Percentiles rank a stretch among this genome's conserved stretches.
Conservation (phyloP, 495 filamentous ascomycete genomes). For the Talaromyces nanjingensis region DNA sequence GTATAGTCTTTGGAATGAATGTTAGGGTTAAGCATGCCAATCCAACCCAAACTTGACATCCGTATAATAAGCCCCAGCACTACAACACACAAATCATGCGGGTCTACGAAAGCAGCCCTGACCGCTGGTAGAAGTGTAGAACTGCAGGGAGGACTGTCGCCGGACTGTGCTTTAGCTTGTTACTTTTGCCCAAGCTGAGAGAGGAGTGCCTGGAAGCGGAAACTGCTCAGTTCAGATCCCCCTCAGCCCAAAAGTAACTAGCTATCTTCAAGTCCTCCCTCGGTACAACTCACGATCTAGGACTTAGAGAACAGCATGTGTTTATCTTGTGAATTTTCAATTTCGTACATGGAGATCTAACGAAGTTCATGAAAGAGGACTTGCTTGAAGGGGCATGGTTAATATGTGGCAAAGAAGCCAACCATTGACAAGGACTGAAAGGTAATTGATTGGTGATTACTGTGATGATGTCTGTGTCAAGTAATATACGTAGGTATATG, state of each 20-base stretch:
- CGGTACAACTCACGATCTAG: not conserved
- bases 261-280: not conserved
- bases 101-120: not conserved
- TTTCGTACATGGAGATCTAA: not conserved
- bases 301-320: not conserved
- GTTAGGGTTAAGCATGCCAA: not conserved
- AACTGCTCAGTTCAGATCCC: not conserved
- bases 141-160: not conserved
- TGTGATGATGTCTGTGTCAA: not conserved
- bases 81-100: not conserved
- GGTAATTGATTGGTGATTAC: not conserved
- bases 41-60: not conserved
- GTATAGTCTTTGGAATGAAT: not conserved
- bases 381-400: not conserved
- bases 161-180: not conserved
- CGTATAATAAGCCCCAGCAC: not conserved
- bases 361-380: not conserved
- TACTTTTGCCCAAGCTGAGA: not conserved
- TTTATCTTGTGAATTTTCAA: not conserved
- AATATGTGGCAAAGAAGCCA: not conserved
- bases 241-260: not conserved
- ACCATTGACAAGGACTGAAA: not conserved
- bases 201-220: not conserved
- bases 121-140: not conserved
- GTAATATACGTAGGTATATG: not conserved